Percentiles rank a stretch among this genome's conserved stretches.
Evolutionary conservation across 257 asterid genomes (phyloP).

Genomic region (Nicotiana benthamiana): DNA sequence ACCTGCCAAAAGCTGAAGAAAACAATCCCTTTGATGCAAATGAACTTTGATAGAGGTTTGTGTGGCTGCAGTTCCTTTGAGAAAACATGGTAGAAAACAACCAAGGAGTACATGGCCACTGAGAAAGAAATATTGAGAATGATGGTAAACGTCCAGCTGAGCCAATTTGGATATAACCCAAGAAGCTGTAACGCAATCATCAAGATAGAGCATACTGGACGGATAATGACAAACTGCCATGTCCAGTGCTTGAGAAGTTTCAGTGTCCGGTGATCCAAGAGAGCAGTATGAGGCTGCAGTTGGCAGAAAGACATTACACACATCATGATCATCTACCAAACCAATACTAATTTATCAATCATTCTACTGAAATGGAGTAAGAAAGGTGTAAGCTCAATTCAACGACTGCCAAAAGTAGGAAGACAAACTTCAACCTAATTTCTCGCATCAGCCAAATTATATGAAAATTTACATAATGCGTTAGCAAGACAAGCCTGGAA

Average conservation of each 20-base stretch:
- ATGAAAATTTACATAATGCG: neutral
- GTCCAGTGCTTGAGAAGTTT: constrained; percentile 69
- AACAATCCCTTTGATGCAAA: constrained; percentile 81
- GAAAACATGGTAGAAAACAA: constrained; percentile 73
- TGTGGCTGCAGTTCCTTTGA: constrained; percentile 80
- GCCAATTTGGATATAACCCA: constrained; percentile 77
- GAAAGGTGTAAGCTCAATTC: neutral
- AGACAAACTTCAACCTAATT: constrained; percentile 1
- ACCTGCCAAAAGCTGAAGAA: constrained; percentile 99
- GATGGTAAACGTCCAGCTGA: constrained; percentile 69
- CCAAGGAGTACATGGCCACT: constrained; percentile 80
- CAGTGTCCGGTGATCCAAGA: constrained; percentile 56
- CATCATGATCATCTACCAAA: neutral
- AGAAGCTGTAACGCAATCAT: constrained; percentile 54
- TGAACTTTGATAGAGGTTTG: constrained; percentile 77
- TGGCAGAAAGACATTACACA: neutral
- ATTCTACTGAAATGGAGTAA: neutral
- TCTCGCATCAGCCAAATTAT: neutral
- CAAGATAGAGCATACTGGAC: constrained; percentile 75
- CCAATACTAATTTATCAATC: neutral
- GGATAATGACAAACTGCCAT: constrained; percentile 83
- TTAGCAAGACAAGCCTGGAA: neutral
- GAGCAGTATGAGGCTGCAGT: constrained; percentile 65
- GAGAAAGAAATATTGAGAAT: constrained; percentile 62
- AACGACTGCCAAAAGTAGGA: constrained; percentile 1